Base-by-base conservation (phyloP, 768 basidiomycete genomes). In the Termitomyces sp. region DNA sequence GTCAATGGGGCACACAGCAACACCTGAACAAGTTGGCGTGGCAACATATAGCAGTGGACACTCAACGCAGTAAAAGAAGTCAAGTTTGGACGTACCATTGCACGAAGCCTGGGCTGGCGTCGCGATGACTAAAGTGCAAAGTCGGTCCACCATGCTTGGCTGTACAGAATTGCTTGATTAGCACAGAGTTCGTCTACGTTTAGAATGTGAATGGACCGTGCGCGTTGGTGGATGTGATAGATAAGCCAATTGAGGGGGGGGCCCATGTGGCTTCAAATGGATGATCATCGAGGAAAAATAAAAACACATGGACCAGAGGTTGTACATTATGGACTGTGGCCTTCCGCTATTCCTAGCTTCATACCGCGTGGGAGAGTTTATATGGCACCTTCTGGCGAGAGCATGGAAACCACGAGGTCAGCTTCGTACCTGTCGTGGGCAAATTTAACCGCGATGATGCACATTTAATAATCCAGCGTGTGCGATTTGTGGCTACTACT, bases 401-500 rank as follows among this genome's bases (percentile, higher is more conserved):
- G 50, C 58, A 51, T 59, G 58, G 32, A 28, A 59, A 47, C 43
- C 58, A 59, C 50, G 58, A 59, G 58, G 58, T 18, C 4, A 26
- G 26, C 41, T 53, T 51, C 51, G 33, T 50, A n/a, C 7, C 6
- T 9, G 18, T 50, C 18, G 49, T 52, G 32, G 44, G 12, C 35
- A 33, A 36, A 20, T 52, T 28, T 20, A 44, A 38, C 50, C 44
- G 16, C 41, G 20, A 12, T 43, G 23, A 46, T 48, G 30, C 5
- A 49, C 38, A 49, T 23, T 38, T 28, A 26, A 26, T 28, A 26
- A 35, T 26, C 36, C 55, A 56, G 7, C 33, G 1, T 49, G 46
- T 35, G 32, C 3, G 20, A 50, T 33, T n/a, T 20, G 47, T 55
- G 40, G 20, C 5, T 26, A 3, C 32, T 32, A 4, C 8, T 18